Evolutionary conservation across 371 early-diverging fungal genomes (phyloP).

Genomic region (Dinochytrium kinnereticum): DNA sequence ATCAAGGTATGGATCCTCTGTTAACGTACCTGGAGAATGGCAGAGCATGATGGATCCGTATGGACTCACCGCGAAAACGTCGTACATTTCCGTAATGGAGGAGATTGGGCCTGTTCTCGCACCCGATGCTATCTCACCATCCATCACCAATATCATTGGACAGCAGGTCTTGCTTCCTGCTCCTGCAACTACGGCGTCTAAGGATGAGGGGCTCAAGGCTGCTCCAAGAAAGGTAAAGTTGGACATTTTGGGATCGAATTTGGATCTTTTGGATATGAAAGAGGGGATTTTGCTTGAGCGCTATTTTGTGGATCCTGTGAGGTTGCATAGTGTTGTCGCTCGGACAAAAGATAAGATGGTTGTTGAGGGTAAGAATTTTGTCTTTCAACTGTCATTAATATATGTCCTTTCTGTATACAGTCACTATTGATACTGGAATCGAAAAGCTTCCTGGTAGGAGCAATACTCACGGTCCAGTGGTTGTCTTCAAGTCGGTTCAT

Average conservation of each 20-base stretch:
- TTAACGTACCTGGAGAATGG: slow-evolving; percentile 12
- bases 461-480: slow-evolving; percentile 11
- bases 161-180: slow-evolving; percentile 29
- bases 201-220: not conserved
- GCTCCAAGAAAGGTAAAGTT: slow-evolving; percentile 28
- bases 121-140: slow-evolving; percentile 21
- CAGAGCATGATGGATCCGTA: not conserved
- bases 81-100: slow-evolving; percentile 5
- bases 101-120: slow-evolving; percentile 22
- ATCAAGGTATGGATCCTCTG: not conserved
- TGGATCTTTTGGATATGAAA: slow-evolving; percentile 35
- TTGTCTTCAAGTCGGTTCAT: slow-evolving; percentile 31
- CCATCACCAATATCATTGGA: slow-evolving; percentile 26
- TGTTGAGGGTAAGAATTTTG: slow-evolving; percentile 27
- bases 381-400: no score
- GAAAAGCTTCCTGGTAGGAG: slow-evolving; percentile 21
- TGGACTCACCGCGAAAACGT: not conserved
- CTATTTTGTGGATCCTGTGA: slow-evolving; percentile 32
- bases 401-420: no score
- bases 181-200: not conserved
- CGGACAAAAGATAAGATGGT: slow-evolving; percentile 37
- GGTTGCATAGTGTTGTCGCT: slow-evolving; percentile 29
- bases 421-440: slow-evolving; percentile 22
- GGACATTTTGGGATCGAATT: slow-evolving; percentile 30
- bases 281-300: slow-evolving; percentile 32